Evolutionary conservation across 2,329 filamentous ascomycete genomes (phyloP), one percentile per base, ranked within the genome.

Genomic region (Fusarium foetens): DNA sequence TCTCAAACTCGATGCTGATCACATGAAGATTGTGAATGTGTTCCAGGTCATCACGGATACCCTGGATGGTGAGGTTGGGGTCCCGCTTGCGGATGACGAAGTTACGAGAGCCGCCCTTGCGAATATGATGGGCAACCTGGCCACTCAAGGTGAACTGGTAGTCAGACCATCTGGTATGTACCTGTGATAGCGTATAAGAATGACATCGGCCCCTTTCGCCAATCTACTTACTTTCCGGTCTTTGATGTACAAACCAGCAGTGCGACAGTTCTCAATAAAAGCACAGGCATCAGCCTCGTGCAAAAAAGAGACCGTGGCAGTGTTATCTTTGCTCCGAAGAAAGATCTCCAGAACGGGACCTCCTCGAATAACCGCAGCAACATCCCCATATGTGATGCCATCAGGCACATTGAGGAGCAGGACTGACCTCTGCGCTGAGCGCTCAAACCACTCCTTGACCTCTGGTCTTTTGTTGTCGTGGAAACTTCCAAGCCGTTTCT

Each of bases 21-120:
- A 97, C 87, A 27, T 91, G 84, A 3, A 97, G 85, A 69, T 93
- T 93, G 83, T 95, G 91, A 67, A 97, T 95, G 78, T 97, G 94
- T 29, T 94, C 91, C 41, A 96, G 85, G 75, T 97, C 92, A 8
- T 91, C 86, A 16, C 92, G 89, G 70, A 97, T 89, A 21, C 82
- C 81, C 12, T 88, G 82, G 72, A 91, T 91, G 0, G 90, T 94
- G 72, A 93, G 83, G 58, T 83, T 86, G 58, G 83, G 83, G 73
- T 84, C 84, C 72, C 88, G 88, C 14, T 87, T 86, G 63, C 88
- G 87, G 45, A 97, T 87, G 25, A 95, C 82, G 41, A 97, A 80
- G 75, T 95, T 96, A 66, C 94, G 90, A 45, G 90, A 92, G 19
- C 92, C 92, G 19, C 93, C 93, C 52, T 81, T 84, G 42, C 81